Base-by-base conservation (phyloP, 148 eudicot genomes). In the Spergularia marina region DNA sequence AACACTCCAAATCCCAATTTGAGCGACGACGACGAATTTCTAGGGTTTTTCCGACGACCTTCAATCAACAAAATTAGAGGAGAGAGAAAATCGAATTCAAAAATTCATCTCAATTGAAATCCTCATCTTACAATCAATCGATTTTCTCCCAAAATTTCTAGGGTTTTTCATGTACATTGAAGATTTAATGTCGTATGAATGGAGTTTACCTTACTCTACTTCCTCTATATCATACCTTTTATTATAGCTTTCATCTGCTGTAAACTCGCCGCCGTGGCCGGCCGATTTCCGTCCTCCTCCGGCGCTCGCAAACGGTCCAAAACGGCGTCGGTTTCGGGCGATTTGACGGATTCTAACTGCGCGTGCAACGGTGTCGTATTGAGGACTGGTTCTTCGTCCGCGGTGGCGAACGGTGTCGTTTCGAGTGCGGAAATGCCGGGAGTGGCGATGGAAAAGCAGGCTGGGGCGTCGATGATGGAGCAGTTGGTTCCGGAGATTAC, bases 401-500 rank as follows among this genome's bases (percentile, higher is more conserved):
- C 70, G 76, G 20, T 74, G 67, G 87, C 61, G 67, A 82, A 73
- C 77, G 68, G 74, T 14, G 64, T 59, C 74, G 54, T 30, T 77
- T 72, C 14, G 16, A 8, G 59, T 21, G 68, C 58, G 70, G 89
- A 78, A 64, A 81, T 83, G 87, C 77, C 82, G 74, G 84, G 82
- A 47, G 80, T 58, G 68, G 71, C 72, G 65, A 68, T 68, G 73
- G 94, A 86, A 78, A 60, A 79, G 80, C 88, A 82, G 78, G 84
- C 87, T 1, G 98, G 93, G 0, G 94, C 88, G 53, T 95, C 97
- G 71, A 92, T 95, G 97, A 95, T 95, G 97, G 98, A 95, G 81
- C 96, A 90, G 72, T 68, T 95, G 76, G 97, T 95, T 55, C 98
- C 98, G 70, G 98, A 95, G 77, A 92, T 95, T 72, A 92, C 92